Conservation (phyloP, 257 asterid genomes). For the Penstemon davidsonii region DNA sequence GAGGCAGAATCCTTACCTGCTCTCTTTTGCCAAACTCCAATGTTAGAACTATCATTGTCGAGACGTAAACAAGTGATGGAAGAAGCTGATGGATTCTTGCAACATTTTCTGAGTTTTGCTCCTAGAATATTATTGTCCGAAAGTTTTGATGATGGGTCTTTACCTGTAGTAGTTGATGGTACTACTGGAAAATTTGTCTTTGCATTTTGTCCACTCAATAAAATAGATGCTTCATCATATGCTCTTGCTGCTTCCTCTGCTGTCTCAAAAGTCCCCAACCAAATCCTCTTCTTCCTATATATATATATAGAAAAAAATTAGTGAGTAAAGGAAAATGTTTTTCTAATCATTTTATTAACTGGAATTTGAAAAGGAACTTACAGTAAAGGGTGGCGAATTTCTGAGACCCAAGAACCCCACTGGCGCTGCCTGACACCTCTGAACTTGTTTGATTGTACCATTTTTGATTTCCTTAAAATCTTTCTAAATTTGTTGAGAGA, state of each 20-base stretch:
- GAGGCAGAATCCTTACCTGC: slow-evolving; percentile 55
- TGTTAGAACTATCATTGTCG: slow-evolving; percentile 53
- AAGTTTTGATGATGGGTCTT: slow-evolving; percentile 16
- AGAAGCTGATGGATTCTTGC: slow-evolving; percentile 69
- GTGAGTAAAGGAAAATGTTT: no score
- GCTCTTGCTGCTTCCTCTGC: no score
- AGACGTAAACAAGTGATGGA: slow-evolving; percentile 74
- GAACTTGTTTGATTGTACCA: slow-evolving; percentile 72
- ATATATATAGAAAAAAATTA: no score
- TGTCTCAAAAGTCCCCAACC: no score
- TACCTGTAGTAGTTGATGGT: not conserved
- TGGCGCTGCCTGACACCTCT: slow-evolving; percentile 90
- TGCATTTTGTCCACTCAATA: no score
- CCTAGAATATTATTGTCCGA: slow-evolving; percentile 38
- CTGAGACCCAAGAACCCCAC: slow-evolving; percentile 94
- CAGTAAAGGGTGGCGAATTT: slow-evolving; percentile 78
- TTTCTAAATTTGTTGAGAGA: not conserved
- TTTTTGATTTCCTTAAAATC: slow-evolving; percentile 7
- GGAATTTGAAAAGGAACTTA: slow-evolving; percentile 19
- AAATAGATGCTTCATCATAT: no score
- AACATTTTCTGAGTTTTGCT: slow-evolving; percentile 64
- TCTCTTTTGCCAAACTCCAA: slow-evolving; percentile 75
- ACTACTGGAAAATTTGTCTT: no score
- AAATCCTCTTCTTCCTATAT: no score
- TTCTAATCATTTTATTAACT: no score